Base-by-base conservation (phyloP, 2,329 filamentous ascomycete species). In the Rhynchosporium graminicola region DNA sequence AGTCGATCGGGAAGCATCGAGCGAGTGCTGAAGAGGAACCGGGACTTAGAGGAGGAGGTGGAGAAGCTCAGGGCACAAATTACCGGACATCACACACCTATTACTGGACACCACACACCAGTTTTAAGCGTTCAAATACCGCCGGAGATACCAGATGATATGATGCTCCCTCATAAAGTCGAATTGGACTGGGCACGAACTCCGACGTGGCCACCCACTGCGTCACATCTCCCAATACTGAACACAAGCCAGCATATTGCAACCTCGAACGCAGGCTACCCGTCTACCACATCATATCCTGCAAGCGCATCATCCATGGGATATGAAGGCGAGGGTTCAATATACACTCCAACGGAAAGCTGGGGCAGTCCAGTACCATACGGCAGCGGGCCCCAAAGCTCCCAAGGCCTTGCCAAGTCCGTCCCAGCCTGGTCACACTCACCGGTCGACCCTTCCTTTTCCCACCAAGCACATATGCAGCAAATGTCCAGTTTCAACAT, bases 1-100 rank as follows among this genome's bases (percentile, higher is more conserved):
- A 60, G 61, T 5, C 59, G 65, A 9, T 67, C 67, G n/a, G 60
- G 64, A n/a, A 72, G 65, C 54, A 94, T 75, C 80, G 82, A 74
- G 51, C 61, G 66, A n/a, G 59, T 73, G n/a, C 51, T 73, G 28
- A 66, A 72, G 59, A 64, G 70, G 28, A 74, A 74, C 50, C 63
- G 66, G 47, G 70, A 73, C 45, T 58, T 74, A 28, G 71, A 74
- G 58, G 61, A 55, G 10, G 71, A 73, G 62, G 62, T 74, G 28
- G 67, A 71, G 61, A 66, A 60, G 31, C 67, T 74, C 12, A 62
- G 68, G 58, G 63, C 70, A 13, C 71, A 71, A 45, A 47, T 73
- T 10, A 52, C 67, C 26, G 54, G 60, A 43, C 63, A 64, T 12
- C 62, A 65, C 9, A 46, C 50, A 33, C 54, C 62, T 26, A 42